phyloP scores from a whole-genome alignment of 768 basidiomycete genomes.

The Neoboletus brunneissimus region DNA sequence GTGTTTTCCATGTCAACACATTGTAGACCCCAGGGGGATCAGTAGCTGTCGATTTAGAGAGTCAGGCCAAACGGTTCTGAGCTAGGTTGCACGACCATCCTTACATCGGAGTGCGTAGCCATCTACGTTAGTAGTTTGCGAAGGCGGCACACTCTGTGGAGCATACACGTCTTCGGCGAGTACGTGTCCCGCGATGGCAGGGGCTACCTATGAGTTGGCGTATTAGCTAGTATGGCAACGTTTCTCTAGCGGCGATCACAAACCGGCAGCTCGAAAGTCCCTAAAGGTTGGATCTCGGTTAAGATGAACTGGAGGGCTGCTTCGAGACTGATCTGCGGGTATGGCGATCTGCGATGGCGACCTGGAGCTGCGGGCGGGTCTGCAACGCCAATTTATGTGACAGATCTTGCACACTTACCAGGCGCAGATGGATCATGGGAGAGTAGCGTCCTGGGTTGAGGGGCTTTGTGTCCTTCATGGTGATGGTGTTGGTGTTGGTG shows the following conservation, averaged over 20 bases:
- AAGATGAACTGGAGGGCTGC: constrained; percentile 61
- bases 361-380: constrained; percentile 48
- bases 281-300: constrained; percentile 44
- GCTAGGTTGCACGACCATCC: constrained; percentile 22
- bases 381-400: not conserved
- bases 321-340: constrained; percentile 63
- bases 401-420: constrained; percentile 41
- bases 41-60: constrained; percentile 42
- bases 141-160: constrained; percentile 58
- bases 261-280: constrained; percentile 42
- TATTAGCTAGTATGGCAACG: not conserved
- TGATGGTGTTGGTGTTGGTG: constrained; percentile 26
- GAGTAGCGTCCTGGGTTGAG: constrained; percentile 54
- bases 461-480: constrained; percentile 41
- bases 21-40: constrained; percentile 64
- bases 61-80: constrained; percentile 1
- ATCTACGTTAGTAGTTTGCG: constrained; percentile 78
- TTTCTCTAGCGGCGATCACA: constrained; percentile 9
- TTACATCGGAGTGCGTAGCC: constrained; percentile 80
- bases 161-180: constrained; percentile 76
- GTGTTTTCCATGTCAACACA: constrained; percentile 57
- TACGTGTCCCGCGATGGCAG: constrained; percentile 60
- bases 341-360: constrained; percentile 76
- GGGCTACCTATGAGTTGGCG: constrained; percentile 52
- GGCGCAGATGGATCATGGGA: constrained; percentile 70